phyloP scores from a whole-genome alignment of 148 eudicot genomes.

The Camellia granthamiana region DNA sequence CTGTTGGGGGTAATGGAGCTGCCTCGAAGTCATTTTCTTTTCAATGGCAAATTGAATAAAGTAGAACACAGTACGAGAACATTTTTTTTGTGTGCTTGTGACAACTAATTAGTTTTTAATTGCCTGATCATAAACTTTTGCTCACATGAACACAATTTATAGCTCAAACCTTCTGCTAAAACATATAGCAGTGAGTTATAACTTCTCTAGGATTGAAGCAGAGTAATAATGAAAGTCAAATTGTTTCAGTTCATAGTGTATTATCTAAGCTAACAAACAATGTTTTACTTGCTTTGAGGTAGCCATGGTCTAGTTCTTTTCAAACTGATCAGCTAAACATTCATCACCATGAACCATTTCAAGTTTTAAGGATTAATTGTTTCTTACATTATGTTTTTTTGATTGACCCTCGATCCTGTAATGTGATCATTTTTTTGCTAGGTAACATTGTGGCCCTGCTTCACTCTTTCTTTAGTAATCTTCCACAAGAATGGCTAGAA shows the following conservation, averaged over 20 bases:
- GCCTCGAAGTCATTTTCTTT: neutral
- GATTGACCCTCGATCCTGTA: conserved; percentile 6
- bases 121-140: neutral
- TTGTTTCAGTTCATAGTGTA: neutral
- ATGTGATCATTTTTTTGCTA: conserved; percentile 24
- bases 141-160: neutral
- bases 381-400: neutral
- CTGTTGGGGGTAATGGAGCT: too few relatives aligned
- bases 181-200: neutral
- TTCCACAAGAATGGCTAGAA: conserved; percentile 98
- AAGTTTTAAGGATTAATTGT: neutral
- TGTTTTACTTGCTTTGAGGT: neutral
- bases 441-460: conserved; percentile 82
- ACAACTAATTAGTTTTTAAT: too few relatives aligned
- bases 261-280: neutral
- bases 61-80: too few relatives aligned
- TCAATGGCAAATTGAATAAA: neutral
- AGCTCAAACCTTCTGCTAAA: neutral
- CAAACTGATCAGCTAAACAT: neutral
- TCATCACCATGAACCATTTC: neutral
- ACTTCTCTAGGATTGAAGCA: neutral
- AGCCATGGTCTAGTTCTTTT: neutral
- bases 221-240: neutral
- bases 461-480: conserved; percentile 85
- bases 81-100: neutral